Conservation (phyloP, 2,329 filamentous ascomycete species). For the Pseudopithomyces maydicus region DNA sequence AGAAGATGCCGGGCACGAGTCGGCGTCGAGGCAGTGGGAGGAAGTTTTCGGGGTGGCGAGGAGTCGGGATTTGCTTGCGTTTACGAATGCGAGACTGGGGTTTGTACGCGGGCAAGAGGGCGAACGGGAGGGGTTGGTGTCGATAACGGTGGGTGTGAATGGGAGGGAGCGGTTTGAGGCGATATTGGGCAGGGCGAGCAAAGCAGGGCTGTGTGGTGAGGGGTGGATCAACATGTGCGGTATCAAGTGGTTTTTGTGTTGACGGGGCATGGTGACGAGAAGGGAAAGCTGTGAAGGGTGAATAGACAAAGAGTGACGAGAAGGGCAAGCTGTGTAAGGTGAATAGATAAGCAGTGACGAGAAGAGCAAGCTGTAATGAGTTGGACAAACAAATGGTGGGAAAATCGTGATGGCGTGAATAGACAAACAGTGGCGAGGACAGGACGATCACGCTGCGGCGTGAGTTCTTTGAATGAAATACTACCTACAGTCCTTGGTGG, state of each 20-base stretch:
- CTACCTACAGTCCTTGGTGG: too few species aligned
- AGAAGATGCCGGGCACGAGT: slow-evolving; percentile 44
- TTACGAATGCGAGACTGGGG: slow-evolving; percentile 40
- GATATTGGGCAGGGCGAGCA: slow-evolving; percentile 38
- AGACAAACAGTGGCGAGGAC: too few species aligned
- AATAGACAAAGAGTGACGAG: too few species aligned
- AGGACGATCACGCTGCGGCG: too few species aligned
- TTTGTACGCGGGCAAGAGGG: slow-evolving; percentile 44
- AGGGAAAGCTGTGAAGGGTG: slow-evolving; percentile 25
- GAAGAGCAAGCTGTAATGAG: too few species aligned
- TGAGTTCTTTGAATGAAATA: too few species aligned
- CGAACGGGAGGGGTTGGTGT: slow-evolving; percentile 43
- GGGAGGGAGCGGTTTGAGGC: slow-evolving; percentile 37
- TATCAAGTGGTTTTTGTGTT: slow-evolving; percentile 44
- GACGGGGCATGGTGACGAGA: slow-evolving; percentile 20
- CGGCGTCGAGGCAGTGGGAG: slow-evolving; percentile 48
- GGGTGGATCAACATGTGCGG: slow-evolving; percentile 47
- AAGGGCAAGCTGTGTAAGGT: too few species aligned
- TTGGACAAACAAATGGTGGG: too few species aligned
- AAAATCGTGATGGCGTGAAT: too few species aligned
- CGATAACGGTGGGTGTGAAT: slow-evolving; percentile 47
- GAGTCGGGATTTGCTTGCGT: slow-evolving; percentile 48
- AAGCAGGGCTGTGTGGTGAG: slow-evolving; percentile 36
- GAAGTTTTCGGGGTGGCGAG: slow-evolving; percentile 47
- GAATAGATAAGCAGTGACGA: too few species aligned